Evolutionary conservation across 1,139 yeast genomes (phyloP).

Genomic region (Ogataea hybrid): DNA sequence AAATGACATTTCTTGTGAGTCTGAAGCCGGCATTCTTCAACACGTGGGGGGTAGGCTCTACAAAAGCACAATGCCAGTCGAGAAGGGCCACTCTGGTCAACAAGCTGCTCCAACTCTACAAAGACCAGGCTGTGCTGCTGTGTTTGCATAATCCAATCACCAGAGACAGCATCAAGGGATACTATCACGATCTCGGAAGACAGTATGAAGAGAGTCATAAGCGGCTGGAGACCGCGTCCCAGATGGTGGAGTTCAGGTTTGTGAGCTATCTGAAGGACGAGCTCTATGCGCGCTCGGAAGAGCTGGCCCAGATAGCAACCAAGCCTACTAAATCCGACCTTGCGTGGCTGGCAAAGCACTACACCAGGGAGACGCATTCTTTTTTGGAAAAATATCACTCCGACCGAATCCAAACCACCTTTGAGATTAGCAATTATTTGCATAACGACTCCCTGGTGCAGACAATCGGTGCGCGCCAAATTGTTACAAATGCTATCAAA

Average conservation of each 20-base stretch:
- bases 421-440: conserved; percentile 24
- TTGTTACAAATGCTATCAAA: conserved; percentile 21
- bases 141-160: conserved; percentile 11
- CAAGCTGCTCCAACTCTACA: conserved; percentile 11
- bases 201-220: conserved; percentile 9
- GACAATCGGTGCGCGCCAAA: conserved; percentile 11
- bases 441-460: conserved; percentile 17
- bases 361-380: conserved; percentile 18
- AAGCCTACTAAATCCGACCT: conserved; percentile 20
- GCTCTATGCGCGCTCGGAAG: conserved; percentile 20
- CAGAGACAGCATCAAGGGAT: conserved; percentile 6
- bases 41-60: conserved; percentile 3
- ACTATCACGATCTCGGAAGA: conserved; percentile 14
- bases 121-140: conserved; percentile 12
- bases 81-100: conserved; percentile 5
- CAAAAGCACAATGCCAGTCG: conserved; percentile 2
- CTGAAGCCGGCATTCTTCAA: conserved; percentile 6
- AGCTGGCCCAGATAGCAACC: conserved; percentile 22
- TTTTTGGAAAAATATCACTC: conserved; percentile 25
- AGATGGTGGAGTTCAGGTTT: conserved; percentile 13
- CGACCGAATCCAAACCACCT: conserved; percentile 26
- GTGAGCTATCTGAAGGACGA: conserved; percentile 16
- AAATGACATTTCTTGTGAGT: conserved; percentile 8
- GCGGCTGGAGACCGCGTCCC: conserved; percentile 2
- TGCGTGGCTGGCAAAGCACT: conserved; percentile 19